Percentiles rank a stretch among this genome's conserved stretches.
These are phyloP conservation scores for Lathyrus tuberosus DNA, from an alignment of 306 rosid genomes.

Conservation along the genomic window DNA sequence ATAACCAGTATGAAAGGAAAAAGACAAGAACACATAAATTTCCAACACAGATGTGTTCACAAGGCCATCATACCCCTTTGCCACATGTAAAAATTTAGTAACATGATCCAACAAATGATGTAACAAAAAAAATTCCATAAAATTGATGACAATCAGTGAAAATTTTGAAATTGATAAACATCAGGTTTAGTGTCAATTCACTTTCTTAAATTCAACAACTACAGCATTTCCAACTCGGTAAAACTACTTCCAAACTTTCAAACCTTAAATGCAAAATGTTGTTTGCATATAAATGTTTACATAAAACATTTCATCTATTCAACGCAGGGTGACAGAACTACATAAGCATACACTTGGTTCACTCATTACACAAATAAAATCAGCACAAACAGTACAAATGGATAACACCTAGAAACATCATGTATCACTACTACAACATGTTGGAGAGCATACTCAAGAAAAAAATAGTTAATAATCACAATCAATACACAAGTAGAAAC, in stretches of 20 bases:
- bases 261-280: background rate
- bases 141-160: too few relatives aligned
- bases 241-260: slow-evolving; percentile 2
- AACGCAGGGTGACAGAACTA: background rate
- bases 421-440: background rate
- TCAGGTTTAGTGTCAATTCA: background rate
- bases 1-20: too few relatives aligned
- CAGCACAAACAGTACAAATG: background rate
- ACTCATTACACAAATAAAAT: background rate
- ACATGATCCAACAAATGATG: too few relatives aligned
- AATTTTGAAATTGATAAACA: background rate
- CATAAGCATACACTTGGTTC: background rate
- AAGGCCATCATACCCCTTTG: too few relatives aligned
- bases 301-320: background rate
- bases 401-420: background rate
- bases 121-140: too few relatives aligned
- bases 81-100: too few relatives aligned
- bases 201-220: background rate
- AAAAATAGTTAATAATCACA: background rate
- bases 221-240: background rate
- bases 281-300: background rate
- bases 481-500: background rate
- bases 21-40: too few relatives aligned
- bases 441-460: background rate
- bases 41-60: too few relatives aligned